Evolutionary conservation across 176 grass and related monocot species (phyloP), one percentile per base, ranked within the genome.

Genomic region (Elymus sibiricus): DNA sequence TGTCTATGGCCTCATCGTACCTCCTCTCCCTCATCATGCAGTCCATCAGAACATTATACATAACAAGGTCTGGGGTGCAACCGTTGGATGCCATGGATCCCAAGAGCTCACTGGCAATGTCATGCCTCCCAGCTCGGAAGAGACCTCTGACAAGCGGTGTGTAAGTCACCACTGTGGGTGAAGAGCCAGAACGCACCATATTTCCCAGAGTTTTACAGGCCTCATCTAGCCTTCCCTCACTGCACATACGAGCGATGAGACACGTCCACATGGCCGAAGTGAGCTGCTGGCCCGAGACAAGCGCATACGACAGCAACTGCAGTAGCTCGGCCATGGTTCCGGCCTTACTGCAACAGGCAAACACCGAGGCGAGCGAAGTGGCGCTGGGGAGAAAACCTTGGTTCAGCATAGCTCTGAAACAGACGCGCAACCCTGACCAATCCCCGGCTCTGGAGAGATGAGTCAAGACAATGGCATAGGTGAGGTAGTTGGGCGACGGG

Each of bases 31-130:
- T 98, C 19, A 72, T 58, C 85, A 94, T 90, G 84, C 94, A 88
- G 88, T 92, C 90, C 82, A 98, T 98, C 11, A 98, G 64, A 64
- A 95, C 91, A 83, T 95, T 95, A 86, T 91, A 95, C 26, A 98
- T 68, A 76, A 95, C 82, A 80, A 95, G 75, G 79, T 98, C 96
- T 63, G 92, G 92, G 65, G 46, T 89, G 88, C 92, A 98, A 44
- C 82, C 53, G 68, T 24, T 55, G 5, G 84, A 91, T 44, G 77
- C 49, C 93, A 98, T 98, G 64, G 77, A 86, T 76, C 84, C 76
- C 76, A 90, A 91, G 43, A 94, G 62, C 42, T 84, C 40, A 9
- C 64, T 39, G 66, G 86, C 82, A 74, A 80, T 79, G 70, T 85
- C 79, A 79, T 86, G 79, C 81, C 77, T 94, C 63, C 91, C 86